Evolutionary conservation across 1,284 basidiomycete genomes (phyloP).

Genomic region (Pseudozyma hubeiensis): DNA sequence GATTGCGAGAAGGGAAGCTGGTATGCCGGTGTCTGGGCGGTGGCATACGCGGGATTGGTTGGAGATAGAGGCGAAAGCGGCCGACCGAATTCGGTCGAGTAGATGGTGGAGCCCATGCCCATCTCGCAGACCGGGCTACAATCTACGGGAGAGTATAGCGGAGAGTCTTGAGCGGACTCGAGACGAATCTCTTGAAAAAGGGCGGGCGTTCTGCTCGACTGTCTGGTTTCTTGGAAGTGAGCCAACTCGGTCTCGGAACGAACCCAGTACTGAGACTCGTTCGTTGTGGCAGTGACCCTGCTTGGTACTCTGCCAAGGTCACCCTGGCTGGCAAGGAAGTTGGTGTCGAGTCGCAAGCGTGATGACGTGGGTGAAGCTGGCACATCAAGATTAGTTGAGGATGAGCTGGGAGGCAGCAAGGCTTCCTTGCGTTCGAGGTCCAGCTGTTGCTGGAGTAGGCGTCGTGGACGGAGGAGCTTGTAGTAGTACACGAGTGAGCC

Average conservation of each 20-base stretch:
- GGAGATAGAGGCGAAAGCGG: constrained; percentile 25
- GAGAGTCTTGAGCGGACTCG: constrained; percentile 4
- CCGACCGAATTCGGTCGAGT: constrained; percentile 9
- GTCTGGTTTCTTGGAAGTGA: constrained; percentile 4
- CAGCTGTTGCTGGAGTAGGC: constrained; percentile 14
- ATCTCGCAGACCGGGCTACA: constrained; percentile 16
- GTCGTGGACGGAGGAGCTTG: constrained; percentile 30
- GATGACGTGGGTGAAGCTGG: constrained; percentile 11
- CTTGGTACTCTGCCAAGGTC: constrained; percentile 38
- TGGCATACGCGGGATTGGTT: constrained; percentile 16
- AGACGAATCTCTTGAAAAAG: constrained; percentile 33
- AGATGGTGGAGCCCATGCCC: constrained; percentile 5
- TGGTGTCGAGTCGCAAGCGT: constrained; percentile 29
- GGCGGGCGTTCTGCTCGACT: constrained; percentile 21
- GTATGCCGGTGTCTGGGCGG: constrained; percentile 5
- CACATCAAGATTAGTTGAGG: constrained; percentile 1
- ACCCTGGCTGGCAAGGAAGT: constrained; percentile 33
- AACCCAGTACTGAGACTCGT: constrained; percentile 43
- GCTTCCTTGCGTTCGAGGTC: constrained; percentile 25
- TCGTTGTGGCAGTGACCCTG: constrained; percentile 34
- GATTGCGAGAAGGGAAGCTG: constrained; percentile 8
- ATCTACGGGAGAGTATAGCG: constrained; percentile 9
- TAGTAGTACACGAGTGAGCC: constrained; percentile 38
- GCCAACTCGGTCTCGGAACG: constrained; percentile 19
- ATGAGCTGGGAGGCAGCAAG: constrained; percentile 6